Evolutionary conservation across 176 grass and related monocot species (phyloP).

Genomic region (Saccharum officinarum): DNA sequence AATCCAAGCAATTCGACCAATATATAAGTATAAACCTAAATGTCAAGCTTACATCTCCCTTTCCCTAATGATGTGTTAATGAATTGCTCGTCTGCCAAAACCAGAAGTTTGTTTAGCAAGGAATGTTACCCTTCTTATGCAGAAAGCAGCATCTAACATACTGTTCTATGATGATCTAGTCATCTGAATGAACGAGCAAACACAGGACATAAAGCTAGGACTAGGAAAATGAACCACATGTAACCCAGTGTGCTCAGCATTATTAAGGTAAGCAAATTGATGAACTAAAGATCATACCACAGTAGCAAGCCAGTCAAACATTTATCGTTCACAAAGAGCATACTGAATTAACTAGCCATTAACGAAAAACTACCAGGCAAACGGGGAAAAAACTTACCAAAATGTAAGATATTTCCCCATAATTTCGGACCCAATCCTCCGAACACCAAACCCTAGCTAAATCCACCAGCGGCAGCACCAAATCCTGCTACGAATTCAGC

Average conservation of each 20-base stretch:
- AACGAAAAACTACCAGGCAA: neutral
- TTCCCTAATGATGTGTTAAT: neutral
- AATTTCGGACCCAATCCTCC: neutral
- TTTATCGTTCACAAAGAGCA: neutral
- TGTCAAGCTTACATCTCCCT: neutral
- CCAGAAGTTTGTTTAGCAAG: neutral
- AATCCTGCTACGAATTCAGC: neutral
- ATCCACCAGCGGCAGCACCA: neutral
- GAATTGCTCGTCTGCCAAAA: neutral
- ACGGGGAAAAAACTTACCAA: neutral
- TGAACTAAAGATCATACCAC: neutral
- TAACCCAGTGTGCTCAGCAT: neutral
- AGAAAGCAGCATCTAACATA: neutral
- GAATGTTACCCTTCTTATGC: neutral
- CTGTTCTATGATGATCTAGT: neutral
- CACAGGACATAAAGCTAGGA: neutral
- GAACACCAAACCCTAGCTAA: constrained; percentile 42
- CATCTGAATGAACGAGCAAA: neutral
- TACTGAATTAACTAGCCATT: neutral
- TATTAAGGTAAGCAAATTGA: neutral
- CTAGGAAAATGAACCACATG: neutral
- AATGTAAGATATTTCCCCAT: neutral
- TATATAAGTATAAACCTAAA: constrained; percentile 5
- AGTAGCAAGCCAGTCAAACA: neutral
- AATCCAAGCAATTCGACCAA: neutral